Evolutionary conservation across 2,329 filamentous ascomycete species (phyloP).

Genomic region (Pseudogymnoascus sp.): DNA sequence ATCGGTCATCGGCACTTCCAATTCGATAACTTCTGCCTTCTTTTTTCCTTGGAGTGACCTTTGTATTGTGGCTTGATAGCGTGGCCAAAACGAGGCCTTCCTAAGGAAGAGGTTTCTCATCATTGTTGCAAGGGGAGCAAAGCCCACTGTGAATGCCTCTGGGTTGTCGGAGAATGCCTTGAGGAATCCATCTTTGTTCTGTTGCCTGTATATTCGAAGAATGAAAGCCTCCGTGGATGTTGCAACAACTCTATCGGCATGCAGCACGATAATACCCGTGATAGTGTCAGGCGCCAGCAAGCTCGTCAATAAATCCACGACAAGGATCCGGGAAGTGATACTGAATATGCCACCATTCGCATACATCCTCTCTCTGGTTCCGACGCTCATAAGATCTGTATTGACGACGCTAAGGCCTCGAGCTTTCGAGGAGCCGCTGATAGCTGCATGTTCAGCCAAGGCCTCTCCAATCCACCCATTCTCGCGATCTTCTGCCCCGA

Average conservation of each 20-base stretch:
- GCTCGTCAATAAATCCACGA: conserved; percentile 85
- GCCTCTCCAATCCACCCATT: conserved; percentile 97
- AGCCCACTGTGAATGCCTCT: conserved; percentile 82
- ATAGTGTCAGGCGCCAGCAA: conserved; percentile 77
- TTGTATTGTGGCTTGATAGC: conserved; percentile 87
- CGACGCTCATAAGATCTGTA: conserved; percentile 85
- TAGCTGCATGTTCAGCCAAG: conserved; percentile 87
- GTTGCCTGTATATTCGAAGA: conserved; percentile 83
- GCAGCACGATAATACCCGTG: conserved; percentile 79
- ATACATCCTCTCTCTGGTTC: conserved; percentile 87
- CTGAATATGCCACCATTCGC: conserved; percentile 84
- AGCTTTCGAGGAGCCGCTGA: conserved; percentile 75
- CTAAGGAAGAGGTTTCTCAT: conserved; percentile 87
- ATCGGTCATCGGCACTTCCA: conserved; percentile 94
- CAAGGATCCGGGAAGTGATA: conserved; percentile 89
- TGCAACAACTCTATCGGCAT: conserved; percentile 79
- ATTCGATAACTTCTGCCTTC: conserved; percentile 93
- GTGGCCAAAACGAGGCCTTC: conserved; percentile 84
- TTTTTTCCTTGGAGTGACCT: conserved; percentile 83
- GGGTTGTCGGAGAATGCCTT: conserved; percentile 95
- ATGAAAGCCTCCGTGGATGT: conserved; percentile 95
- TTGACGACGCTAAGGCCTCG: conserved; percentile 88
- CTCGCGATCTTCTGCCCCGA: conserved; percentile 86
- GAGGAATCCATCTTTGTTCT: conserved; percentile 87
- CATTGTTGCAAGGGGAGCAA: conserved; percentile 81